Base-by-base conservation (phyloP, 2,329 filamentous ascomycete genomes). In the Myriosclerotinia curreyana region DNA sequence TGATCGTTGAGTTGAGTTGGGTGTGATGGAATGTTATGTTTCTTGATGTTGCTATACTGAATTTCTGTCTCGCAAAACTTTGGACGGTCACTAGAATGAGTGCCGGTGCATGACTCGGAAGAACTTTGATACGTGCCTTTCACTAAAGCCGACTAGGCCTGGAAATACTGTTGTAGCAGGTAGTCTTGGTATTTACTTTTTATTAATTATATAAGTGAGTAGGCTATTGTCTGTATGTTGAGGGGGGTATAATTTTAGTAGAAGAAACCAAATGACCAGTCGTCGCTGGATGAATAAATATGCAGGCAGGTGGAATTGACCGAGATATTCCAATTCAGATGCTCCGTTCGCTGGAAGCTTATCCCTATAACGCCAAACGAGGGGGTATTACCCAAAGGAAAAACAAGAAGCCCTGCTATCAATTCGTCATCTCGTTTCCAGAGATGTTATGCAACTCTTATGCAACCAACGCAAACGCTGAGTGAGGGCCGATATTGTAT, bases 321-420 rank as follows among this genome's bases (percentile, higher is more conserved):
- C 38, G 34, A 38, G 42, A 17, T 59, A 38, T 59, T 36, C 14
- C 55, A 49, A 25, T 31, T n/a, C 22, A 59, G 44, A 36, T 59
- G 28, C 31, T 25, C 14, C 31, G 5, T 22, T 17, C 14, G 14
- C 42, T 59, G n/a, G 20, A 59, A 36, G 28, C 31, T 42, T 36
- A 48, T 53, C 31, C 42, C 44, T 36, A 36, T 48, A 59, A 59
- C 55, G 42, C 42, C 55, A 59, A 59, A 8, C 44, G 36, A 34
- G 28, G 28, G 50, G 55, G 55, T 59, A 59, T 59, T 59, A 15
- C 55, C 42, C 55, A 59, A 20, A 59, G 55, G 5, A 22, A 59
- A 38, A 36, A 48, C 14, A 48, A 12, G 28, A 36, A 48, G n/a
- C 31, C 42, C n/a, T 38, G 55, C 20, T 25, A 15, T 17, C 42